A percentile compares a stretch with the other conserved stretches of the same genome.
phyloP scores from a whole-genome alignment of 2,329 filamentous ascomycete genomes.

The Penicillium sp. region DNA sequence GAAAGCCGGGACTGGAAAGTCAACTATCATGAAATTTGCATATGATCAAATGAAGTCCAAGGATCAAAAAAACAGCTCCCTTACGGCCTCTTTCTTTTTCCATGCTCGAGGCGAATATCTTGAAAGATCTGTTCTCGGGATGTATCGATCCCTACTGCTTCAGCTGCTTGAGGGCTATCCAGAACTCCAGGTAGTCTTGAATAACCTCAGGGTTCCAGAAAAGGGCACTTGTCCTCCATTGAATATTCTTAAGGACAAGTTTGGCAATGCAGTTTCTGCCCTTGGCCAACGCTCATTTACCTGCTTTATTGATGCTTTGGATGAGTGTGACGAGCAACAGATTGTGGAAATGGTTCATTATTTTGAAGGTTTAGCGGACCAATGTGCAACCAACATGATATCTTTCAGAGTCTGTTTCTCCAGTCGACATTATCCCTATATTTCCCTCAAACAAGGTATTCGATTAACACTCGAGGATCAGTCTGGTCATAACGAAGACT shows the following conservation, averaged over 20 bases:
- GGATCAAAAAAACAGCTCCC: too few relatives aligned
- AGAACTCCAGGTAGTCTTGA: constrained; percentile 22
- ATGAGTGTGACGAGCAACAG: constrained; percentile 49
- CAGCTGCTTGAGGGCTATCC: constrained; percentile 29
- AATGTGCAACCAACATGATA: constrained; percentile 9
- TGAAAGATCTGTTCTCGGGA: constrained; percentile 29
- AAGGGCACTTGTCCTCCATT: constrained; percentile 10
- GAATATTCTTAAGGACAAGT: constrained; percentile 24
- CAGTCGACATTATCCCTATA: constrained; percentile 51
- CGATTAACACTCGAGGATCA: constrained; percentile 46
- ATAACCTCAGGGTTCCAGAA: constrained; percentile 7
- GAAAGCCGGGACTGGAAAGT: constrained; percentile 44
- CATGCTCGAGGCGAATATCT: constrained; percentile 28
- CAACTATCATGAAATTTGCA: constrained; percentile 51
- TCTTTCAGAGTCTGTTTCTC: constrained; percentile 43
- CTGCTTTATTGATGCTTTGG: constrained; percentile 52
- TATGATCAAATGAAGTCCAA: constrained; percentile 39
- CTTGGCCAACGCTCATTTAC: constrained; percentile 23
- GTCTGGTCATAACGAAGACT: constrained; percentile 40
- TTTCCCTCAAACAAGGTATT: constrained; percentile 36
- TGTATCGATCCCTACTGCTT: constrained; percentile 34
- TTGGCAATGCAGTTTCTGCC: constrained; percentile 11
- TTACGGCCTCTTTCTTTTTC: constrained; percentile 35
- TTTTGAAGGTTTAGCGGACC: constrained; percentile 38
- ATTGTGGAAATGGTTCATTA: constrained; percentile 43